A percentile compares a stretch with the other conserved stretches of the same genome.
Evolutionary conservation across 1,284 basidiomycete genomes (phyloP).

Genomic region (Malassezia arunalokei): DNA sequence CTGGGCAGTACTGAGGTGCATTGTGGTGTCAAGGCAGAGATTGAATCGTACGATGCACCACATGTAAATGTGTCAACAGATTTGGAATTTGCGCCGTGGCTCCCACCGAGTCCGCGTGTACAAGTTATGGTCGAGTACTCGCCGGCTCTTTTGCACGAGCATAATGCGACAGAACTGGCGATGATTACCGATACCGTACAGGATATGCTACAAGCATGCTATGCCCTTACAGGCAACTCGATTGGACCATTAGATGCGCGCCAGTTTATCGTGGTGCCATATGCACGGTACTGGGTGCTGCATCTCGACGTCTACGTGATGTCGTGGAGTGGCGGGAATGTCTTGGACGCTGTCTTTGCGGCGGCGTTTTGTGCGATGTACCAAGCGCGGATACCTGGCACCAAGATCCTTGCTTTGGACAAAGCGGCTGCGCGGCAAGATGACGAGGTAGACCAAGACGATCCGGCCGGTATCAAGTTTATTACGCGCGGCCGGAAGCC

Average conservation of each 20-base stretch:
- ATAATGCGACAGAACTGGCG: slow-evolving; percentile 6
- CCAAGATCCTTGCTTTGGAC: slow-evolving; percentile 29
- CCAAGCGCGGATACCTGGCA: slow-evolving; percentile 28
- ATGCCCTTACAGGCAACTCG: not conserved
- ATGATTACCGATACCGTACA: slow-evolving; percentile 7
- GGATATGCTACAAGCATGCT: slow-evolving; percentile 11
- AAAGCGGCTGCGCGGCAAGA: slow-evolving; percentile 20
- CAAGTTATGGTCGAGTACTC: slow-evolving; percentile 9
- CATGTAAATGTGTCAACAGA: not conserved
- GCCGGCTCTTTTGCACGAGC: slow-evolving; percentile 11
- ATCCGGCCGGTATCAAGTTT: slow-evolving; percentile 22
- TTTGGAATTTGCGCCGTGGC: slow-evolving; percentile 3
- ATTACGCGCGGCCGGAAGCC: slow-evolving; percentile 6
- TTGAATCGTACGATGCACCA: slow-evolving; percentile 3
- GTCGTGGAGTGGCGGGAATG: slow-evolving; percentile 35
- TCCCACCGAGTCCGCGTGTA: slow-evolving; percentile 8
- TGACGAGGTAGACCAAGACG: slow-evolving; percentile 17
- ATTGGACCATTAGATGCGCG: slow-evolving; percentile 19
- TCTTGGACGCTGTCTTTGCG: slow-evolving; percentile 35
- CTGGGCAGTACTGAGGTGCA: slow-evolving; percentile 34
- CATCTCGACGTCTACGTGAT: slow-evolving; percentile 32
- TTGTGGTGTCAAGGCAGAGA: slow-evolving; percentile 35
- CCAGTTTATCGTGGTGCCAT: slow-evolving; percentile 30
- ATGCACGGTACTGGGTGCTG: slow-evolving; percentile 34
- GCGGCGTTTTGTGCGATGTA: slow-evolving; percentile 31